Base-by-base conservation (phyloP, 768 basidiomycete species). In the Suillus lakei region DNA sequence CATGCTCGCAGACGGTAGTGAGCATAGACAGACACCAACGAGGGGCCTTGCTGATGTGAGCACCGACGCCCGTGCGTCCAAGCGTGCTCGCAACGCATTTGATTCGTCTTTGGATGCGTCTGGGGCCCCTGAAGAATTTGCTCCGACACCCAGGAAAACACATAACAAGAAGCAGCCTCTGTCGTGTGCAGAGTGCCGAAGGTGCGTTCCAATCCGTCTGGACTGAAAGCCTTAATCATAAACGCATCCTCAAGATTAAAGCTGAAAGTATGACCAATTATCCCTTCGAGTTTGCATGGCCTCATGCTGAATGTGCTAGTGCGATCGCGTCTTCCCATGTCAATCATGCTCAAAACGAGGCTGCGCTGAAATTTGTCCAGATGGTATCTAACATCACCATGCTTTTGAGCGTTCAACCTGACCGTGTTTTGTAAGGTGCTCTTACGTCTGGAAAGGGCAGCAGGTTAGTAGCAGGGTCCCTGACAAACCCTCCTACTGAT, bases 311-410 rank as follows among this genome's bases (percentile, higher is more conserved):
- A 66, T 15, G n/a, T 13, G 16, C 5, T 8, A 87, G 87, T 89
- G 88, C 71, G 88, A 89, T 77, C 86, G 88, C 62, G 80, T 85
- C 5, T 88, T 88, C 70, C 88, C 88, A 30, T 89, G 88, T 70
- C 85, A 88, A 79, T 88, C 87, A 60, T 89, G 88, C 70, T 85
- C 85, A 32, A 89, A 89, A 74, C 79, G 88, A 67, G 88, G 90
- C 2, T 88, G 88, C 68, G 86, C 85, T 4, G 86, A 84, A 64
- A 82, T 88, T 62, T 88, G 86, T 71, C 86, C 86, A 55, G 86
- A 87, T 68, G 86, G 86, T 86, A 58, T 4, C 78, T 67, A 30
- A 4, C 56, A 32, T 55, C 32, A 26, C 16, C 21, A 28, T n/a
- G 39, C 39, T 58, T 62, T 64, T 48, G 39, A 36, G 16, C 30